Evolutionary conservation across 192 early-diverging fungal genomes (phyloP), one percentile per base, ranked within the genome.

Genomic region (Backusella sp.): DNA sequence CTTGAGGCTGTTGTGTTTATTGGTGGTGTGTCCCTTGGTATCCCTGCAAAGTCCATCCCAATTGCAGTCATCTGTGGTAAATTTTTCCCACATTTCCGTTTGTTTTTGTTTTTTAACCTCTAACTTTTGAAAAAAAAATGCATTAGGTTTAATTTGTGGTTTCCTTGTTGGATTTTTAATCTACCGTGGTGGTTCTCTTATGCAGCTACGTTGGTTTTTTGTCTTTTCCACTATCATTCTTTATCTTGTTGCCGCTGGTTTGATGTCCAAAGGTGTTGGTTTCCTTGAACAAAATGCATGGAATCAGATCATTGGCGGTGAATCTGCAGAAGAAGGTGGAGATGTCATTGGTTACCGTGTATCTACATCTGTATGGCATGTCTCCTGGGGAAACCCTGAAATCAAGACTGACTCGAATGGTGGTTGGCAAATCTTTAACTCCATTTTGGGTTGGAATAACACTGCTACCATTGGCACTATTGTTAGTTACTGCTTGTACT

Each of bases 1-100:
- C 82, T 97, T 34, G 96, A 97, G 79, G 90, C 93, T 26, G 86
- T 97, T 21, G 88, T 97, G 15, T 94, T 96, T 83, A 85, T 97
- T 59, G 95, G 90, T 68, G 96, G 96, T 73, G 93, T 94, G 75
- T 68, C 76, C 34, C 59, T 74, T 23, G 74, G 72, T 53, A 74
- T 69, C 37, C 39, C 46, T 15, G 84, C 90, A 0, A 88, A 86
- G 39, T 84, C 94, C 8, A 92, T 98, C 73, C 95, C 95, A 34
- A 87, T 98, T 32, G 90, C 96, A 39, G 92, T 89, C 15, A 85
- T 97, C 39, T 76, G 82, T 71, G 96, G 95, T 36, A 74, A 17
- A 15, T 3, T 17, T 44, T 17, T 17, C 15, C 4, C 19, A 7
- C 6, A 49, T 49, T 49, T 49, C 5, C 15, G 1, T 37, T 37